phyloP scores from a whole-genome alignment of 1,139 yeast species.

The Saccharomycopsis phalli region DNA sequence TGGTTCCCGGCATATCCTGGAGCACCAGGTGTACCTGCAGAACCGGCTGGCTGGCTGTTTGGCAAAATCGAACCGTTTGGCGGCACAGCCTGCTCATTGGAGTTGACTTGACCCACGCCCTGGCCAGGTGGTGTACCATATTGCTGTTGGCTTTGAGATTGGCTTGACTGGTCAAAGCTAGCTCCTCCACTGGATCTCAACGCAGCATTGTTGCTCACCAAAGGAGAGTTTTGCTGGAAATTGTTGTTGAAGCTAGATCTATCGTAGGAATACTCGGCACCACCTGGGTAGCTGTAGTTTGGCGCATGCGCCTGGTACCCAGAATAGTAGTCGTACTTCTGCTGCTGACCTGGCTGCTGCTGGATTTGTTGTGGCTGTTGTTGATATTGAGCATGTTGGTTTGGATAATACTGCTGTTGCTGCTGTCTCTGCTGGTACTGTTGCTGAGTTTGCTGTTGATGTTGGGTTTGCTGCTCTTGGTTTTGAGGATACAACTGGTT shows the following conservation, averaged over 20 bases:
- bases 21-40: conserved; percentile 10
- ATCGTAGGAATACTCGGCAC: conserved; percentile 20
- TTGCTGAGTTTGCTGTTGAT: conserved; percentile 23
- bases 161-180: conserved; percentile 20
- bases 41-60: conserved; percentile 4
- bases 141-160: conserved; percentile 22
- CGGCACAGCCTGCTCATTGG: conserved; percentile 2
- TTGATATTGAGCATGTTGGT: conserved; percentile 20
- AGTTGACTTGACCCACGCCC: neutral
- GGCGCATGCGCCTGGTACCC: conserved; percentile 29
- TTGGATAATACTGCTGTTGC: conserved; percentile 21
- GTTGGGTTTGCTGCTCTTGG: conserved; percentile 27
- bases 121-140: conserved; percentile 1
- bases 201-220: conserved; percentile 19
- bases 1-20: conserved; percentile 2
- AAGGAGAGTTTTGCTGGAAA: conserved; percentile 11
- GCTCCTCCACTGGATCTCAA: conserved; percentile 15
- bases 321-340: conserved; percentile 24
- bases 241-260: conserved; percentile 9
- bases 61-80: conserved; percentile 8
- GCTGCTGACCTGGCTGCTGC: conserved; percentile 22
- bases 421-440: too few relatives aligned
- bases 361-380: conserved; percentile 22
- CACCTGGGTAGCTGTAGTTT: conserved; percentile 29
- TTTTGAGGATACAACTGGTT: conserved; percentile 23